Conservation (phyloP, 805 yeast genomes). For the Maudiozyma serrabonitensis region DNA sequence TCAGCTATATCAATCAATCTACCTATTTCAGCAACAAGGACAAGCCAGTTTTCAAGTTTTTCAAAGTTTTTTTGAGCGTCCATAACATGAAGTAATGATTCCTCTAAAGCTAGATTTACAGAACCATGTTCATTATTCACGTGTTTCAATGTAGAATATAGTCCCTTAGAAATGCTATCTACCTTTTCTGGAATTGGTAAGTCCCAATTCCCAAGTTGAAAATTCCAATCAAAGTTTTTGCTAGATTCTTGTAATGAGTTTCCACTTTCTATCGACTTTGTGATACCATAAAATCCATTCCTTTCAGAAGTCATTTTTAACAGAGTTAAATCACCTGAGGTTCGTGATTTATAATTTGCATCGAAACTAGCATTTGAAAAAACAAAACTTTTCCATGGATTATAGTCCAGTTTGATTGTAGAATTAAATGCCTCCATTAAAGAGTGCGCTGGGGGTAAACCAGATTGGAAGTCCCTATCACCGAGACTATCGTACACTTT, state of each 20-base stretch:
- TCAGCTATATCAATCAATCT: constrained; percentile 5
- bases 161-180: constrained; percentile 33
- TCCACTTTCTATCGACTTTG: constrained; percentile 34
- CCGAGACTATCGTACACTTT: constrained; percentile 43
- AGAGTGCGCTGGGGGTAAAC: constrained; percentile 51
- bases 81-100: constrained; percentile 2
- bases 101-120: constrained; percentile 2
- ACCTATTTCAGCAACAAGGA: constrained; percentile 11
- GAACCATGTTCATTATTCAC: constrained; percentile 10
- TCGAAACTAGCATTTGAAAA: constrained; percentile 53
- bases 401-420: constrained; percentile 26
- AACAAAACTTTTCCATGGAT: constrained; percentile 36
- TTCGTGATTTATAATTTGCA: constrained; percentile 21
- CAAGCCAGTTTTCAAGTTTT: constrained; percentile 13
- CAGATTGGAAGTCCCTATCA: constrained; percentile 55
- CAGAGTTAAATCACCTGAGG: constrained; percentile 1
- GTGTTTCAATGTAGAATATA: constrained; percentile 44
- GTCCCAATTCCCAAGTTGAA: constrained; percentile 77
- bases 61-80: constrained; percentile 7
- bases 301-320: constrained; percentile 34
- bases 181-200: constrained; percentile 39
- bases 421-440: constrained; percentile 42
- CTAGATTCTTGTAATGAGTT: constrained; percentile 7
- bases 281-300: constrained; percentile 50
- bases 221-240: constrained; percentile 48